phyloP scores from a whole-genome alignment of 2,329 filamentous ascomycete genomes.

The Claviceps arundinis region DNA sequence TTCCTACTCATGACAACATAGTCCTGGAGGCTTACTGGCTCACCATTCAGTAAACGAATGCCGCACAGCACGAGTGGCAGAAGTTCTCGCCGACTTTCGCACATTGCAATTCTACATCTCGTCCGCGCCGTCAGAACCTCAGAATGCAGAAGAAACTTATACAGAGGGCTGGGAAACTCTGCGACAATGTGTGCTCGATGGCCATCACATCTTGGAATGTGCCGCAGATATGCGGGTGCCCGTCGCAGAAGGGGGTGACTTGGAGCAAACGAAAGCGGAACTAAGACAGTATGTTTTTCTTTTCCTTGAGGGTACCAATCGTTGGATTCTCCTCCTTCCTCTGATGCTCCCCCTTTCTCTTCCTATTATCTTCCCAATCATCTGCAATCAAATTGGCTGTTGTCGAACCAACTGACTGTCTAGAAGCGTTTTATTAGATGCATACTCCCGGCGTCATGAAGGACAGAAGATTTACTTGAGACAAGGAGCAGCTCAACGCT shows the following conservation, averaged over 20 bases:
- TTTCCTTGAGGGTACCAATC: not conserved
- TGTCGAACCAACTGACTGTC: not conserved
- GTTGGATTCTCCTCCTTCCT: not conserved
- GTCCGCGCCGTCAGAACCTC: slow-evolving; percentile 39
- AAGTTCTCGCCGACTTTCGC: slow-evolving; percentile 48
- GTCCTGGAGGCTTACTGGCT: not conserved
- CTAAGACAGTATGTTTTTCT: slow-evolving; percentile 40
- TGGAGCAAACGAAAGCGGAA: slow-evolving; percentile 49
- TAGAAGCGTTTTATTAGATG: slow-evolving; percentile 45
- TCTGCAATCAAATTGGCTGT: no score
- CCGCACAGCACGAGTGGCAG: slow-evolving; percentile 45
- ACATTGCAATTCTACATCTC: slow-evolving; percentile 50
- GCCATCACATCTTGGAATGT: slow-evolving; percentile 51
- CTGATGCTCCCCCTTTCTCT: not conserved
- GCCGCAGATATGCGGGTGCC: slow-evolving; percentile 49
- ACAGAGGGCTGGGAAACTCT: slow-evolving; percentile 50
- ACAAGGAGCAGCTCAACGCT: slow-evolving; percentile 45
- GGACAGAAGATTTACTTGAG: slow-evolving; percentile 51
- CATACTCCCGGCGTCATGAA: slow-evolving; percentile 47
- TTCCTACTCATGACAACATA: no score
- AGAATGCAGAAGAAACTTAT: slow-evolving; percentile 44
- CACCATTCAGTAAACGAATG: slow-evolving; percentile 41
- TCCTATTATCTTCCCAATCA: no score
- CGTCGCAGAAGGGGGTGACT: slow-evolving; percentile 35
- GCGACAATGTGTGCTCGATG: slow-evolving; percentile 48